Percentiles rank a stretch among this genome's conserved stretches.
These are phyloP conservation scores for Trichoderma sp. DNA, from an alignment of 2,329 filamentous ascomycete species.

Conservation along the genomic window DNA sequence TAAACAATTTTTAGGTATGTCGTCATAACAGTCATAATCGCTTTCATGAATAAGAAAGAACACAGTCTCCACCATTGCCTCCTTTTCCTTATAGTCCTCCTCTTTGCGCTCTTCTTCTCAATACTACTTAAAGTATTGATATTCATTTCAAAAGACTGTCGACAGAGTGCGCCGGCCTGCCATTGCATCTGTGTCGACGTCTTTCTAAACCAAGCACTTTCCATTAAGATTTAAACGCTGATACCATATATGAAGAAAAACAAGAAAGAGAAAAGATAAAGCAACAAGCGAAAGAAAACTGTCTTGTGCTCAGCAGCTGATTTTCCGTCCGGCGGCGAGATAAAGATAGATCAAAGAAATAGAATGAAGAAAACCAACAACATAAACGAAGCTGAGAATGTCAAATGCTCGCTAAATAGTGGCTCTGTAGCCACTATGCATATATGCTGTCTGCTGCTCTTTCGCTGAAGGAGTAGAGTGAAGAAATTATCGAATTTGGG, in stretches of 20 bases:
- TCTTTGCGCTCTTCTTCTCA: slow-evolving; percentile 1
- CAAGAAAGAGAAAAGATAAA: background rate
- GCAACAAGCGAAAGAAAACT: background rate
- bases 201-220: background rate
- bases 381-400: background rate
- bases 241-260: background rate
- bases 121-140: background rate
- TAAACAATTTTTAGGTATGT: slow-evolving; percentile 12
- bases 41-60: background rate
- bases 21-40: slow-evolving; percentile 29
- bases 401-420: slow-evolving; percentile 17
- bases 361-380: background rate
- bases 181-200: slow-evolving; percentile 4
- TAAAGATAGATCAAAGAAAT: background rate
- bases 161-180: slow-evolving; percentile 4
- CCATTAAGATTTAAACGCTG: slow-evolving; percentile 16
- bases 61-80: background rate
- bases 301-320: slow-evolving; percentile 28
- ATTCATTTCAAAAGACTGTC: slow-evolving; percentile 1
- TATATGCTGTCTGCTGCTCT: background rate
- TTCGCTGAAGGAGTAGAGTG: background rate
- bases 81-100: background rate
- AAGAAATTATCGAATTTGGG: background rate
- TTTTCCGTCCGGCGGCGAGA: slow-evolving; percentile 37
- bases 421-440: background rate